A percentile compares a stretch with the other conserved stretches of the same genome.
phyloP scores from a whole-genome alignment of 2,329 filamentous ascomycete genomes.

The Alternaria brassicicola region DNA sequence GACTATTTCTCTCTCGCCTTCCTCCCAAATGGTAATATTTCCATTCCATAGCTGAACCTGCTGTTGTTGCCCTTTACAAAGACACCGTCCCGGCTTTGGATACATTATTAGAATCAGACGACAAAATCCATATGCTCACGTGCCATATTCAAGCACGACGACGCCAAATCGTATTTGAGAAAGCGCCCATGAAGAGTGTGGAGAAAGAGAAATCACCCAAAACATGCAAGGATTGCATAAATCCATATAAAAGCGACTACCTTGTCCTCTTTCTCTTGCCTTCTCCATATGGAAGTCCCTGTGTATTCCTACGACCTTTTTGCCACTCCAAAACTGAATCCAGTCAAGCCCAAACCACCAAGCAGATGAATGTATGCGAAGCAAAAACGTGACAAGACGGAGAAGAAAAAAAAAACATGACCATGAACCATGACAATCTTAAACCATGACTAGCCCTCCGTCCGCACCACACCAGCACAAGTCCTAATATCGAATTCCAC shows the following conservation, averaged over 20 bases:
- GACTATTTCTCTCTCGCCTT: not conserved
- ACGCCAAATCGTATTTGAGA: not conserved
- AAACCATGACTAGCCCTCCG: conserved; percentile 23
- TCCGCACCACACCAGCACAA: conserved; percentile 34
- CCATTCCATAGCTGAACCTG: not conserved
- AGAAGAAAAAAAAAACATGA: not conserved
- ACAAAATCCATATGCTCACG: too few relatives aligned
- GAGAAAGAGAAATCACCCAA: not conserved
- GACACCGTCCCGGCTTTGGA: not conserved
- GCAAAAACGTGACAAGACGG: too few relatives aligned
- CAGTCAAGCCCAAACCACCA: too few relatives aligned
- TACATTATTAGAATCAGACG: not conserved
- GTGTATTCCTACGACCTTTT: too few relatives aligned
- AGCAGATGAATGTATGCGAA: too few relatives aligned
- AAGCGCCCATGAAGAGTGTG: not conserved
- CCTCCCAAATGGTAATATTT: fast-evolving
- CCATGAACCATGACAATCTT: not conserved
- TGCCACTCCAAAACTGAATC: too few relatives aligned
- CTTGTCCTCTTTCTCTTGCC: not conserved
- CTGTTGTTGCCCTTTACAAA: not conserved
- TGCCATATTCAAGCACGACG: too few relatives aligned
- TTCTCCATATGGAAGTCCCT: too few relatives aligned
- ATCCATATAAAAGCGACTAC: not conserved
- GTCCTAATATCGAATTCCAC: conserved; percentile 72
- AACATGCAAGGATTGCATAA: not conserved